Evolutionary conservation across 768 basidiomycete species (phyloP), one percentile per base, ranked within the genome.

Genomic region (Mycena crocata): DNA sequence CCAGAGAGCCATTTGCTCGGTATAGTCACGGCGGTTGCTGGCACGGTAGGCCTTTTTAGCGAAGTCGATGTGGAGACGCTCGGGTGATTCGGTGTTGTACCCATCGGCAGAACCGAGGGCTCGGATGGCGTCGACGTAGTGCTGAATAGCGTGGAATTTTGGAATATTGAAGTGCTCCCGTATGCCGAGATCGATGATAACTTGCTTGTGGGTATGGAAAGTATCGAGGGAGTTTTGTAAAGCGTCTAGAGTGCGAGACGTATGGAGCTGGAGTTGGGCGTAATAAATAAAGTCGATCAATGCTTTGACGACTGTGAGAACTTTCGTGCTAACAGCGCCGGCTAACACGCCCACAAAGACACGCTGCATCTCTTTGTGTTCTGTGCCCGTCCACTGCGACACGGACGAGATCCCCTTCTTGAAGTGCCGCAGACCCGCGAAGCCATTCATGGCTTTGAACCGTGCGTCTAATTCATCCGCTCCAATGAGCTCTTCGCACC

Each of bases 1-100:
- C 74, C 75, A 78, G 2, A 23, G 39, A 0, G 72, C 69, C 81
- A 82, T 82, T 56, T 80, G 80, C 37, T 62, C 42, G 24, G 54
- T 28, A 45, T 64, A 71, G 30, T 72, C 45, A 7, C 45, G 45
- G n/a, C 45, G 13, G 14, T 46, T 46, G 23, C 45, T 46, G 24
- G 45, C 45, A 24, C 45, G 45, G 45, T 46, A 46, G 6, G 45
- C 45, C 45, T 46, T 46, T 46, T 46, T 46, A 6, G 45, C 45
- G 23, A 46, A 46, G 45, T 46, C 45, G 8, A 37, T 37, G 35
- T 37, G 35, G 35, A 37, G 35, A 37, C 35, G 35, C 35, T 37
- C 35, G 35, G 45, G 45, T 12, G 45, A 46, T 24, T 46, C 45
- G 12, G 45, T 46, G 23, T 46, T 46, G 23, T 46, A 46, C n/a